Percentiles rank a stretch among this genome's conserved stretches.
Evolutionary conservation across 768 basidiomycete genomes (phyloP).

Genomic region (Phaeolepiota aurea): DNA sequence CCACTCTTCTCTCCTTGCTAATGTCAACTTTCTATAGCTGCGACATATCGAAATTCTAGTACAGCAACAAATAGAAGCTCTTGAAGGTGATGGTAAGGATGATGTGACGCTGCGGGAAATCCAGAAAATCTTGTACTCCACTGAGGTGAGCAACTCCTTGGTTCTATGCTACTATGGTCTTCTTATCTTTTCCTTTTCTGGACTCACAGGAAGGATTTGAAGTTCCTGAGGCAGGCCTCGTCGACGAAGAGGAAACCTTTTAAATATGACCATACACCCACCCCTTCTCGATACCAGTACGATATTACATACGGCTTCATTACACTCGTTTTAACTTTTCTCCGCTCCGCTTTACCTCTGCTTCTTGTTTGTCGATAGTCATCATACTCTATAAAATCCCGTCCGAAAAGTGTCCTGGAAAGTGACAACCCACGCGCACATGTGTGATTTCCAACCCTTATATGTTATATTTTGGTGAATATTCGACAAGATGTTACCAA

Average conservation of each 20-base stretch:
- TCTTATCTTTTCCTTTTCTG: not conserved
- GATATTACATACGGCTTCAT: not conserved
- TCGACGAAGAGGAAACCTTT: slow-evolving; percentile 82
- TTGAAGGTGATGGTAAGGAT: slow-evolving; percentile 48
- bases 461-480: slow-evolving; percentile 41
- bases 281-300: not conserved
- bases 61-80: slow-evolving; percentile 64
- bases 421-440: no score
- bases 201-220: slow-evolving; percentile 80
- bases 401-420: no score
- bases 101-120: slow-evolving; percentile 66
- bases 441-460: no score
- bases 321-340: not conserved
- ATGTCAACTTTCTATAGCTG: slow-evolving; percentile 39
- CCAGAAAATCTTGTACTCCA: slow-evolving; percentile 90
- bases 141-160: slow-evolving; percentile 63
- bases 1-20: not conserved
- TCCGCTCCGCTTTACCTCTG: no score
- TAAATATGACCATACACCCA: slow-evolving; percentile 14
- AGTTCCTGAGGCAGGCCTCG: slow-evolving; percentile 59
- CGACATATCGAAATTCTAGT: slow-evolving; percentile 94
- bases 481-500: slow-evolving; percentile 33
- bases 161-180: not conserved
- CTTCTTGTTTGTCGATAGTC: no score
- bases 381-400: no score